These are phyloP conservation scores for Fusarium armeniacum DNA, from an alignment of 2,329 filamentous ascomycete genomes.

Conservation along the genomic window DNA sequence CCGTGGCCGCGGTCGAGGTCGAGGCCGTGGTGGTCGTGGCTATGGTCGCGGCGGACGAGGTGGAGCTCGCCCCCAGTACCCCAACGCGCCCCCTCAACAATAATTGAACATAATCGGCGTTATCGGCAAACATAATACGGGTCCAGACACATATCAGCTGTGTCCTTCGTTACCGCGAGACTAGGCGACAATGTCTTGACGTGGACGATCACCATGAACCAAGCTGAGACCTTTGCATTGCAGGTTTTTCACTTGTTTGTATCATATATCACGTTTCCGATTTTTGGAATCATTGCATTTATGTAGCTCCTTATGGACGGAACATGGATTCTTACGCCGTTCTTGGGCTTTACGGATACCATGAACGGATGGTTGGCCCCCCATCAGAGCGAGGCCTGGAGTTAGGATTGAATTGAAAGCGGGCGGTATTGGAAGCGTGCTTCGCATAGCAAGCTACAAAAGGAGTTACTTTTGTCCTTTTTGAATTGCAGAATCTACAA, in stretches of 20 bases:
- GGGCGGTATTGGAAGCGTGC: constrained; percentile 35
- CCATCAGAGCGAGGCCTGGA: constrained; percentile 44
- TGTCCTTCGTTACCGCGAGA: constrained; percentile 14
- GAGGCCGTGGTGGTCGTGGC: constrained; percentile 66
- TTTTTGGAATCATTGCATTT: constrained; percentile 45
- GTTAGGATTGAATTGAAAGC: constrained; percentile 50
- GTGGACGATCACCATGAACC: constrained; percentile 23
- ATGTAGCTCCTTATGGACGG: constrained; percentile 31
- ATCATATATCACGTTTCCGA: constrained; percentile 52
- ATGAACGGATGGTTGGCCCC: constrained; percentile 34
- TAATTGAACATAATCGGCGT: constrained; percentile 31
- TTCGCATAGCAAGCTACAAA: constrained; percentile 38
- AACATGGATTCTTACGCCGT: constrained; percentile 29
- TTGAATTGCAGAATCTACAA: constrained; percentile 46
- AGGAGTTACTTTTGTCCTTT: constrained; percentile 44
- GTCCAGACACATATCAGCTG: constrained; percentile 10
- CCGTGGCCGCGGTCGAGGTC: constrained; percentile 83
- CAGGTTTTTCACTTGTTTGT: constrained; percentile 42
- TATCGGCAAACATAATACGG: constrained; percentile 9
- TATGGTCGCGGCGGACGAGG: constrained; percentile 59
- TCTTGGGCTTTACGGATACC: constrained; percentile 36
- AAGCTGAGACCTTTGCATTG: constrained; percentile 21
- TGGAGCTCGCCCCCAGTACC: constrained; percentile 53
- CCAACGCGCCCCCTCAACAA: constrained; percentile 49
- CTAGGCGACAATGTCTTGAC: constrained; percentile 4